A percentile compares a stretch with the other conserved stretches of the same genome.
These are phyloP conservation scores for Colletotrichum spaethianum DNA, from an alignment of 2,329 filamentous ascomycete genomes.

Conservation along the genomic window DNA sequence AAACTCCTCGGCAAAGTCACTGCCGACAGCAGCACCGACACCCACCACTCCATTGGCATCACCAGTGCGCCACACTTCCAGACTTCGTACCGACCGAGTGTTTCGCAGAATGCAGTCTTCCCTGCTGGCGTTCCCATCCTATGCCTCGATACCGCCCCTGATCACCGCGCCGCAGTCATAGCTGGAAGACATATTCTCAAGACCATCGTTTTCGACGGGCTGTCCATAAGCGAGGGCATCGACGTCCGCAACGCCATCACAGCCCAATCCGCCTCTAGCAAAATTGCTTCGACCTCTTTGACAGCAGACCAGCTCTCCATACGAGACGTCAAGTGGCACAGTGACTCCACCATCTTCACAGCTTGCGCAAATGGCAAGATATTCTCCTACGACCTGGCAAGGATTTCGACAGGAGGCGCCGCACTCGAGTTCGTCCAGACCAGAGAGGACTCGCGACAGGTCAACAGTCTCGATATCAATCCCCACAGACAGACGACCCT, in stretches of 20 bases:
- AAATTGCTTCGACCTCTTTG: constrained; percentile 54
- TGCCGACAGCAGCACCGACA: constrained; percentile 61
- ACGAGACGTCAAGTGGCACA: constrained; percentile 73
- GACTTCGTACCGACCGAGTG: constrained; percentile 64
- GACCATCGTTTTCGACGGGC: constrained; percentile 69
- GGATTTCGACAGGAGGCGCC: constrained; percentile 59
- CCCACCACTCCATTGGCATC: constrained; percentile 58
- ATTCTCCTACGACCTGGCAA: constrained; percentile 73
- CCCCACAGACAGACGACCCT: constrained; percentile 71
- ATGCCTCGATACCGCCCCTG: constrained; percentile 71
- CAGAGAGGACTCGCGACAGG: constrained; percentile 73
- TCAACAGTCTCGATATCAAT: constrained; percentile 75
- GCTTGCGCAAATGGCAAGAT: constrained; percentile 76
- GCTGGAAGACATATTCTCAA: constrained; percentile 74
- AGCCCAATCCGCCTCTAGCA: constrained; percentile 61
- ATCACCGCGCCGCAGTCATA: constrained; percentile 69
- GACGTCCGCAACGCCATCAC: constrained; percentile 72
- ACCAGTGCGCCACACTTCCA: constrained; percentile 60
- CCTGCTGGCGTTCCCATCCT: constrained; percentile 66
- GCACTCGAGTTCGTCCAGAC: constrained; percentile 70
- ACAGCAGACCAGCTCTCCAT: constrained; percentile 73
- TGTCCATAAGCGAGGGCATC: constrained; percentile 67
- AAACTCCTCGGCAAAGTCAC: constrained; percentile 71
- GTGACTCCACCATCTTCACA: constrained; percentile 70
- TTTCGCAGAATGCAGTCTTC: constrained; percentile 70